Evolutionary conservation across 2,329 filamentous ascomycete genomes (phyloP), one percentile per base, ranked within the genome.

Genomic region (Colletotrichum sp.): DNA sequence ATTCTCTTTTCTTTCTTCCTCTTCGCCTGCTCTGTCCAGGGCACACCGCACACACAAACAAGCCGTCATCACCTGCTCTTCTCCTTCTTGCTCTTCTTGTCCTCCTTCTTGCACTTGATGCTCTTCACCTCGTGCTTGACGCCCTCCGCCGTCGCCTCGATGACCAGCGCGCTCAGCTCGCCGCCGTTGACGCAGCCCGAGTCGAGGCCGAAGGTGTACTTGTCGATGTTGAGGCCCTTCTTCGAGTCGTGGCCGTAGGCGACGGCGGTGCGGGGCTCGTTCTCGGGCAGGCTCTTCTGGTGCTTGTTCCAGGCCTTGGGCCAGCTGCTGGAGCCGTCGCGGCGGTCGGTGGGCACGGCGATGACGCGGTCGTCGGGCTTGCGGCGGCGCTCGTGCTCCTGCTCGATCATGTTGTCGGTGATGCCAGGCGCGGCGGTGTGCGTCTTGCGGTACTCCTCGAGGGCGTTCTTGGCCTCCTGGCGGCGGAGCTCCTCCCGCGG

Each of bases 241-340:
- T 93, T 93, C 26, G 95, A 91, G 82, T 98, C 95, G 82, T 99
- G 96, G 7, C 96, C 96, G 84, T 98, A 98, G 73, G 98, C 89
- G 55, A 98, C 93, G 26, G 72, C 67, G 1, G 94, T 95, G 55
- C 88, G 91, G 12, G 90, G 87, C 34, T 84, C 78, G 15, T 77
- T 64, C 32, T 80, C 77, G 61, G 74, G 76, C 3, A 82, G 74
- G 30, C 80, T 80, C 69, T 82, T 82, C 79, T 93, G 90, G 72
- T 84, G 83, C 71, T 85, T 85, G 80, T 92, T 90, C 92, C 92
- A 93, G 9, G 86, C 84, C 79, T 93, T 90, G 67, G 92, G 89
- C 95, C 95, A 98, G 16, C 90, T 90, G 39, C 90, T 88, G 21
- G 73, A 67, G 67, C 93, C 94, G 7, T 87, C 82, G 76, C 85